Conservation (phyloP, 768 basidiomycete species). For the Cystobasidium tubakii region DNA sequence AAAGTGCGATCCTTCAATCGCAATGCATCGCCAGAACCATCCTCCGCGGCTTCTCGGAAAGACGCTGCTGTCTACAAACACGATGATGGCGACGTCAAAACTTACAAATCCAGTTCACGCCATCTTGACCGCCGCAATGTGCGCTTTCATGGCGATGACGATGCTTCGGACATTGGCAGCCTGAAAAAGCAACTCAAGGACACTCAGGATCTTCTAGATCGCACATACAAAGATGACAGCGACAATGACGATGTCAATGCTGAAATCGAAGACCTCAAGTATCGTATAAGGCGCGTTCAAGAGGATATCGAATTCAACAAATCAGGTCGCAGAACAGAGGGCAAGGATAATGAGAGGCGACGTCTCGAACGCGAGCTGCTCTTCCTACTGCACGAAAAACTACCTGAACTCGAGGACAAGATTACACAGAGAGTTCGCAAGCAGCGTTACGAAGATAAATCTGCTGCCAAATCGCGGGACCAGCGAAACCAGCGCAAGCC, state of each 20-base stretch:
- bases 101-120: conserved; percentile 73
- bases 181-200: conserved; percentile 76
- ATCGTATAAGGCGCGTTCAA: conserved; percentile 75
- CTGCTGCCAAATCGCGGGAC: conserved; percentile 73
- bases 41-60: conserved; percentile 48
- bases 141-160: conserved; percentile 63
- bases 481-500: conserved; percentile 62
- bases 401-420: conserved; percentile 82
- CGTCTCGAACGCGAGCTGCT: conserved; percentile 81
- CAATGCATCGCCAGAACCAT: conserved; percentile 32
- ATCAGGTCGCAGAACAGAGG: conserved; percentile 60
- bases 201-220: conserved; percentile 73
- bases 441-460: conserved; percentile 69
- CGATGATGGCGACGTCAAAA: conserved; percentile 59
- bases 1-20: conserved; percentile 64
- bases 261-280: conserved; percentile 78
- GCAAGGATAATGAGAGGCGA: conserved; percentile 78
- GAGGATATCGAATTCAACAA: conserved; percentile 85
- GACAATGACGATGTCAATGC: conserved; percentile 88
- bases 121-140: conserved; percentile 81
- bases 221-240: conserved; percentile 61
- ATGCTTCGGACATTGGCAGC: conserved; percentile 66
- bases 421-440: conserved; percentile 72
- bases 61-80: conserved; percentile 94
- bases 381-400: conserved; percentile 75